A percentile compares a stretch with the other conserved stretches of the same genome.
phyloP scores from a whole-genome alignment of 345 rosid genomes.

The Bruguiera gymnorhiza region DNA sequence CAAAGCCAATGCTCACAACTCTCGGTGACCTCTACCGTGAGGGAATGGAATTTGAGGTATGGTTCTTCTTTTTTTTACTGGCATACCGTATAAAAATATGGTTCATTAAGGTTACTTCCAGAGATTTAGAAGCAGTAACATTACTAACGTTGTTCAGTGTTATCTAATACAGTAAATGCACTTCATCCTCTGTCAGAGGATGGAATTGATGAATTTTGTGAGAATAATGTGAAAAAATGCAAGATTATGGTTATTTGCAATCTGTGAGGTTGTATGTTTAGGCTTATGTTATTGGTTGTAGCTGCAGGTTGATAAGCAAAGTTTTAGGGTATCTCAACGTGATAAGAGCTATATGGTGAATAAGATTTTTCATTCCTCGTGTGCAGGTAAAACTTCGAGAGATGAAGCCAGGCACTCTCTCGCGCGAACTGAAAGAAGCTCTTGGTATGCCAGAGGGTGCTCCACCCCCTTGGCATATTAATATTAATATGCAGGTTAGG shows the following conservation, averaged over 20 bases:
- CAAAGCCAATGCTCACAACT: conserved; percentile 89
- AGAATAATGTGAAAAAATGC: too few relatives aligned
- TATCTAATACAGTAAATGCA: too few relatives aligned
- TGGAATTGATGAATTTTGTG: too few relatives aligned
- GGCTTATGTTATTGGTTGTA: background rate
- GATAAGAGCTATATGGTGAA: background rate
- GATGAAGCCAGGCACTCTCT: conserved; percentile 88
- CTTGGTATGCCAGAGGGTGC: conserved; percentile 99
- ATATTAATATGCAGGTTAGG: conserved; percentile 73
- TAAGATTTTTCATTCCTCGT: conserved; percentile 2
- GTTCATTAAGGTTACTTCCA: too few relatives aligned
- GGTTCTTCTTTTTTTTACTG: background rate
- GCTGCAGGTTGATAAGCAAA: background rate
- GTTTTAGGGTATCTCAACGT: background rate
- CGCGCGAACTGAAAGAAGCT: conserved; percentile 88
- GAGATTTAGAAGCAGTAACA: too few relatives aligned
- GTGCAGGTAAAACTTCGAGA: conserved; percentile 89
- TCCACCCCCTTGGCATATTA: conserved; percentile 98
- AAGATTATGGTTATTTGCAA: too few relatives aligned
- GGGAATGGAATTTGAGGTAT: conserved; percentile 99
- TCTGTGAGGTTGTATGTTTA: background rate
- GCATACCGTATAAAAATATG: too few relatives aligned
- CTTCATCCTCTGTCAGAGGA: too few relatives aligned
- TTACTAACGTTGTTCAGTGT: background rate
- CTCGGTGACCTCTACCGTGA: conserved; percentile 93